A percentile compares a stretch with the other conserved stretches of the same genome.
These are phyloP conservation scores for Ceratocystiopsis minuta DNA, from an alignment of 2,329 filamentous ascomycete genomes.

Conservation along the genomic window DNA sequence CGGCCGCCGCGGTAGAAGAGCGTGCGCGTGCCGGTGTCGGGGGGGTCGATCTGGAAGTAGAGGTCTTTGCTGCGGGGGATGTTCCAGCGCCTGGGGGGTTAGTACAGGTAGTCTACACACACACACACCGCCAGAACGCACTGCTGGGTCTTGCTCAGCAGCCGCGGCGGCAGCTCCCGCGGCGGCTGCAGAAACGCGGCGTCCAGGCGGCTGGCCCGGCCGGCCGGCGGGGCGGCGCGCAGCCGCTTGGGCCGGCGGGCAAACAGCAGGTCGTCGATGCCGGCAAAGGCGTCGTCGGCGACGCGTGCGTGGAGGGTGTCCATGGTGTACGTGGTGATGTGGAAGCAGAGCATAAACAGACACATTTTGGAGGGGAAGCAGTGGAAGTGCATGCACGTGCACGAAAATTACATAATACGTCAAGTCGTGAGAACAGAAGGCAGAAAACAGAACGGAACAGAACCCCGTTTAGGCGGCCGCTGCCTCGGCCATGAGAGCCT, in stretches of 20 bases:
- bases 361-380: no score
- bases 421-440: no score
- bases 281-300: neutral
- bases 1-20: slow-evolving; percentile 82
- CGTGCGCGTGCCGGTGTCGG: slow-evolving; percentile 86
- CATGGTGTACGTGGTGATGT: slow-evolving; percentile 4
- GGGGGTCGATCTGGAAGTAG: slow-evolving; percentile 72
- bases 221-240: slow-evolving; percentile 17
- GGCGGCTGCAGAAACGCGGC: slow-evolving; percentile 63
- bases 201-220: slow-evolving; percentile 47
- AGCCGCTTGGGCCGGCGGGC: slow-evolving; percentile 2
- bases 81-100: slow-evolving; percentile 48
- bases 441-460: no score
- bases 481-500: slow-evolving; percentile 35
- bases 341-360: no score
- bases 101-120: slow-evolving; percentile 2
- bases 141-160: slow-evolving; percentile 81
- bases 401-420: no score
- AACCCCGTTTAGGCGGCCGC: no score
- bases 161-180: slow-evolving; percentile 59
- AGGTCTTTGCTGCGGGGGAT: slow-evolving; percentile 61
- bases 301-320: slow-evolving; percentile 2
- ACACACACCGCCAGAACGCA: slow-evolving; percentile 14
- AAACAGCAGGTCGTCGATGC: slow-evolving; percentile 8
- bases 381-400: no score